Percentiles rank a stretch among this genome's conserved stretches.
These are phyloP conservation scores for Colletotrichum plurivorum DNA, from an alignment of 2,329 filamentous ascomycete genomes.

Conservation along the genomic window DNA sequence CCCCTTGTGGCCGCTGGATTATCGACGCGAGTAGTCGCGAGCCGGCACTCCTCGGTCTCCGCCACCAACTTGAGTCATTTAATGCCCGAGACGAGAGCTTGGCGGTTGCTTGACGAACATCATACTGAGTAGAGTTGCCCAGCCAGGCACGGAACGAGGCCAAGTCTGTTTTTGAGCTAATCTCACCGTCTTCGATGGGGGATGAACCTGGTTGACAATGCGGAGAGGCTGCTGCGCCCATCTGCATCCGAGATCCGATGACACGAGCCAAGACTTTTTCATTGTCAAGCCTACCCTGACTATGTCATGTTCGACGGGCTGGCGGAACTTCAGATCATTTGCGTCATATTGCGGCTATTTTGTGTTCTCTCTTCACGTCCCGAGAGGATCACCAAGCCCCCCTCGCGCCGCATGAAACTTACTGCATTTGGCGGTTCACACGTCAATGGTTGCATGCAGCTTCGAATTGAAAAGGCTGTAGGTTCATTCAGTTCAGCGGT, in stretches of 20 bases:
- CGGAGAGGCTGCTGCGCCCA: neutral
- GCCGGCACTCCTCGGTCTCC: neutral
- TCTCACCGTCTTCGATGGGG: neutral
- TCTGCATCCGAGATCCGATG: neutral
- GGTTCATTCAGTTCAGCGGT: no score
- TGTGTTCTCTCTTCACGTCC: no score
- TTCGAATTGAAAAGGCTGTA: no score
- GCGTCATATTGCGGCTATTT: no score
- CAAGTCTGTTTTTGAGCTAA: constrained; percentile 2
- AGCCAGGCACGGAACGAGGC: neutral
- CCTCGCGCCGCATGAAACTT: no score
- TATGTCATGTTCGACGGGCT: neutral
- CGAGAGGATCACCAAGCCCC: no score
- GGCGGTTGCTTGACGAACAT: constrained; percentile 20
- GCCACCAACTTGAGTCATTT: constrained; percentile 20
- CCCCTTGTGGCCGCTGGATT: neutral
- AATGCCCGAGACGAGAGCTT: constrained; percentile 4
- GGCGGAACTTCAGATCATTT: neutral
- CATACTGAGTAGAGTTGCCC: constrained; percentile 12
- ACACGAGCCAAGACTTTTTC: neutral
- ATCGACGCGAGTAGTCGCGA: neutral
- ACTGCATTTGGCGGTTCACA: no score
- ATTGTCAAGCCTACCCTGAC: neutral
- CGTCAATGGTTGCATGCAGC: no score
- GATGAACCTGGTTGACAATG: constrained; percentile 10